These are phyloP conservation scores for Boletus tomentosulus DNA, from an alignment of 768 basidiomycete genomes.

Conservation along the genomic window DNA sequence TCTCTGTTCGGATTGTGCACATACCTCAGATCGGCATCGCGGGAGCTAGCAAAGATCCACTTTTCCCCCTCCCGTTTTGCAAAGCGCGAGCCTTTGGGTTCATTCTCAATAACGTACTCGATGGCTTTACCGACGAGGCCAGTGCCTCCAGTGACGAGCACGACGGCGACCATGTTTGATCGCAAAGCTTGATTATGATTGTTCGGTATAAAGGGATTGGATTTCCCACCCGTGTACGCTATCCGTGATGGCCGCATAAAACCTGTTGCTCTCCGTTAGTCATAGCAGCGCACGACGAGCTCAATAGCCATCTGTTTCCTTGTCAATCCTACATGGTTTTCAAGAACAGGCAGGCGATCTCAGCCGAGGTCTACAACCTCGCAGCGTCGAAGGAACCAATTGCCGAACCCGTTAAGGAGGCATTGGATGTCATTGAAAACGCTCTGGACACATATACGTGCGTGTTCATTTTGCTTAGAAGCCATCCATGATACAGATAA, in stretches of 20 bases:
- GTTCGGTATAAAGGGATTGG: slow-evolving; percentile 2
- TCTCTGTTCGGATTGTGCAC: not conserved
- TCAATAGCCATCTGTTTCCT: not conserved
- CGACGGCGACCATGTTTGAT: slow-evolving; percentile 37
- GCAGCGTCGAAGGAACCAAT: slow-evolving; percentile 54
- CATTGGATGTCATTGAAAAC: slow-evolving; percentile 75
- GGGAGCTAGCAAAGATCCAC: slow-evolving; percentile 80
- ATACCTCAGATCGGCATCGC: slow-evolving; percentile 84
- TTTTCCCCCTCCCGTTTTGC: slow-evolving; percentile 72
- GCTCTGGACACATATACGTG: slow-evolving; percentile 80
- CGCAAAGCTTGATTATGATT: not conserved
- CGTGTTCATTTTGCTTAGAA: slow-evolving; percentile 30
- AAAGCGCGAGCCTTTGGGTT: slow-evolving; percentile 74
- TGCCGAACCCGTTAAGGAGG: slow-evolving; percentile 64
- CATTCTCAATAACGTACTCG: slow-evolving; percentile 70
- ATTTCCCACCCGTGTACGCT: not conserved
- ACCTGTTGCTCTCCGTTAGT: not conserved
- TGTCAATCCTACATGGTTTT: slow-evolving; percentile 1
- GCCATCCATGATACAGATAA: slow-evolving; percentile 6
- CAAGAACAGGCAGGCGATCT: slow-evolving; percentile 52
- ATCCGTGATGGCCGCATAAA: not conserved
- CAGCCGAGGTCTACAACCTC: slow-evolving; percentile 57
- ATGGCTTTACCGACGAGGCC: slow-evolving; percentile 89
- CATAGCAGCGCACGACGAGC: slow-evolving; percentile 1
- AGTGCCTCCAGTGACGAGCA: slow-evolving; percentile 81